These are phyloP conservation scores for Sphaerostilbella broomeana DNA, from an alignment of 2,329 filamentous ascomycete species.

Conservation along the genomic window DNA sequence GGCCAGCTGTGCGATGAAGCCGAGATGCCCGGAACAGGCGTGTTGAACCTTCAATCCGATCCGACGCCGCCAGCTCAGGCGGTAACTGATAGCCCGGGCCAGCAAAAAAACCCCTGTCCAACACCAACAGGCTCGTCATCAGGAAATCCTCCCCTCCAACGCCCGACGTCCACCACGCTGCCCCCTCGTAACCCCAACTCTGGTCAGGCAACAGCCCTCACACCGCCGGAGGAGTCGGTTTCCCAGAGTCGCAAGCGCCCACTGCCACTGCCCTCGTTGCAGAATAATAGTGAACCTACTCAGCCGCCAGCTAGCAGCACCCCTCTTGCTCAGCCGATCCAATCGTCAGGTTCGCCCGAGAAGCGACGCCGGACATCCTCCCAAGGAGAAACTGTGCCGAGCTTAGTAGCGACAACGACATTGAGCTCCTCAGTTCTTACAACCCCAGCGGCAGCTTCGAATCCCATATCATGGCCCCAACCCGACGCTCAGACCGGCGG, in stretches of 20 bases:
- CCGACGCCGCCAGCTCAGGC: conserved; percentile 19
- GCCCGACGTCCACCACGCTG: conserved; percentile 28
- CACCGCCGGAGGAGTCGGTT: conserved; percentile 47
- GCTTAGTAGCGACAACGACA: conserved; percentile 20
- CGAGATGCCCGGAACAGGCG: conserved; percentile 41
- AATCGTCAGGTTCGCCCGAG: conserved; percentile 24
- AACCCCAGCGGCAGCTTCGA: background rate
- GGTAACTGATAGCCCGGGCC: conserved; percentile 21
- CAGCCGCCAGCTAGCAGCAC: conserved; percentile 10
- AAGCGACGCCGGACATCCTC: conserved; percentile 30
- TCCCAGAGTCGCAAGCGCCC: conserved; percentile 39
- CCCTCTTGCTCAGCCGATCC: conserved; percentile 29
- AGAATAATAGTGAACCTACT: conserved; percentile 2
- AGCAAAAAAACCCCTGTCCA: conserved; percentile 19
- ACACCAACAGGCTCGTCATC: conserved; percentile 22
- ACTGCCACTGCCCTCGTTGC: conserved; percentile 18
- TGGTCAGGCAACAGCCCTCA: conserved; percentile 40
- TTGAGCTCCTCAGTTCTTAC: conserved; percentile 26
- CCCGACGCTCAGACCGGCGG: conserved; percentile 1
- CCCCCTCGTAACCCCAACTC: conserved; percentile 33
- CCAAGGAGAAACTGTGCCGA: conserved; percentile 14
- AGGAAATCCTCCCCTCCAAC: conserved; percentile 19
- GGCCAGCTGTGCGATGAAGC: conserved; percentile 38
- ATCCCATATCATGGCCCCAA: conserved; percentile 2
- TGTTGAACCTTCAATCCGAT: conserved; percentile 39